Evolutionary conservation across 768 basidiomycete species (phyloP), one percentile per base, ranked within the genome.

Genomic region (Chalciporus sphaerocephalus): DNA sequence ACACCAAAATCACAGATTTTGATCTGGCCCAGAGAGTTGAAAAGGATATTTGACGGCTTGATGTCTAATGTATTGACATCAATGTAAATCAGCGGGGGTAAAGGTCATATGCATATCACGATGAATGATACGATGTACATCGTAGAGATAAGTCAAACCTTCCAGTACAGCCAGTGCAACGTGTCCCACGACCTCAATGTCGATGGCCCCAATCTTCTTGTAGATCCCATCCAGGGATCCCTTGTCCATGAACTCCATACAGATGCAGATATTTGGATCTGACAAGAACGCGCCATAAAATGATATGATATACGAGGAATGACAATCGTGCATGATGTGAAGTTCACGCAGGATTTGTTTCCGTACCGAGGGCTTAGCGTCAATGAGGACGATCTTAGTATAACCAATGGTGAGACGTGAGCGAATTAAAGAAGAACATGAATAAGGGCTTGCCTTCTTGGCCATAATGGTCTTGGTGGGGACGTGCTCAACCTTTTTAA

Each of bases 1-100:
- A 99, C 96, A 30, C 96, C 96, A 65, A 98, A 99, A 68, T 99
- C 96, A 60, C 95, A 97, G 44, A 99, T 94, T 73, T 99, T 99
- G 77, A 98, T 94, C 56, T 96, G 85, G 23, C 96, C 96, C 38
- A 75, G 73, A 6, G 95, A 96, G 62, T 97, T 98, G 70, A 77
- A 92, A 36, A 98, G 75, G 52, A 99, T 96, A 61, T 99, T 99
- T 11, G 93, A 96, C 22, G 96, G 96, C 68, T 99, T 99, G 77
- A 99, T 97, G 63, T 98, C 96, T 98, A 58, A 20, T 37, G 38
- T 35, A 17, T 33, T 15, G 45, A 40, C 58, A 55, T 59, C 50
- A 64, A 53, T 20, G n/a, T 30, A 18, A 20, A 18, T 9, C 48
- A 39, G 23, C 32, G 17, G 3, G n/a, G 21, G 32, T 32, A 21